A percentile compares a stretch with the other conserved stretches of the same genome.
Evolutionary conservation across 805 yeast species (phyloP).

Genomic region (Clavispora phyllophila): DNA sequence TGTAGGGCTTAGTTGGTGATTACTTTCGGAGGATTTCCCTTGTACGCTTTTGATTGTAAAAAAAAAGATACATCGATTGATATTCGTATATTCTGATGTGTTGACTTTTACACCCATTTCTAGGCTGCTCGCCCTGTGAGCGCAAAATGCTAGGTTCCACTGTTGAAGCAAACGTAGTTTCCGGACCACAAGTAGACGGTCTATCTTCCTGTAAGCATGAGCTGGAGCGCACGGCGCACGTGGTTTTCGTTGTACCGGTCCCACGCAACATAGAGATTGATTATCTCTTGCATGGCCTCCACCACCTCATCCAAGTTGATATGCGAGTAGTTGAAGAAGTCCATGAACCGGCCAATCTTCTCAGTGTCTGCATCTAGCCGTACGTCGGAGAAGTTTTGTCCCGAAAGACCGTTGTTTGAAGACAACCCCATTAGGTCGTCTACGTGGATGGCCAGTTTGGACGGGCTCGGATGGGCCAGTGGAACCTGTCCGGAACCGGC

Average conservation of each 20-base stretch:
- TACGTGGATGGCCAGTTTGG: slow-evolving; percentile 22
- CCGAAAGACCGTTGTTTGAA: slow-evolving; percentile 1
- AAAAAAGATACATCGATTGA: no score
- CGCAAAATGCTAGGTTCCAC: no score
- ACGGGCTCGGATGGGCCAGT: slow-evolving; percentile 7
- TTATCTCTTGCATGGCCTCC: slow-evolving; percentile 79
- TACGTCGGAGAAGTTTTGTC: slow-evolving; percentile 19
- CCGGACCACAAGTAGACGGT: no score
- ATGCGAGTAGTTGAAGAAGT: slow-evolving; percentile 69
- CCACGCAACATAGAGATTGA: slow-evolving; percentile 82
- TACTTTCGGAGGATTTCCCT: no score
- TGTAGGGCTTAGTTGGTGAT: no score
- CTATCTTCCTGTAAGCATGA: slow-evolving; percentile 27
- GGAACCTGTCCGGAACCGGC: slow-evolving; percentile 10
- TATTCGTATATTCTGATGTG: no score
- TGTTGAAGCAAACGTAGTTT: no score
- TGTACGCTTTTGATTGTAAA: no score
- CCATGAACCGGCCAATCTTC: slow-evolving; percentile 52
- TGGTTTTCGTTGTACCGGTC: slow-evolving; percentile 70
- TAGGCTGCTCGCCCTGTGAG: no score
- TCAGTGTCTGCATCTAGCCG: slow-evolving; percentile 33
- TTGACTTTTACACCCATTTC: no score
- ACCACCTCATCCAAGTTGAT: slow-evolving; percentile 73
- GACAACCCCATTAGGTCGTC: slow-evolving; percentile 33
- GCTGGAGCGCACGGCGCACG: slow-evolving; percentile 46